A percentile compares a stretch with the other conserved stretches of the same genome.
These are phyloP conservation scores for Haplographium delicatum DNA, from an alignment of 495 filamentous ascomycete species.

Conservation along the genomic window DNA sequence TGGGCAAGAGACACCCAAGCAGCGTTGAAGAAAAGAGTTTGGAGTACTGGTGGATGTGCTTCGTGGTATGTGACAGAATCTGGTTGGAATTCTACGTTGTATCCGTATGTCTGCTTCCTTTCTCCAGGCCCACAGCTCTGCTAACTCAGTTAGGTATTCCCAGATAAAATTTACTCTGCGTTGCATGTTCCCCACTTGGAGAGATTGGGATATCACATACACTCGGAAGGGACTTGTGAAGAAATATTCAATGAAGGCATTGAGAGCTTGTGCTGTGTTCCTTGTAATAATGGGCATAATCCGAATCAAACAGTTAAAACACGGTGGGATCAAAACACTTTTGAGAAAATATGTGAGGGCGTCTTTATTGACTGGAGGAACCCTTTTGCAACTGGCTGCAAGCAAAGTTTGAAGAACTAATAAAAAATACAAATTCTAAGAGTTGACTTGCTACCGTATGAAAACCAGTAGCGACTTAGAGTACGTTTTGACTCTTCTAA, in stretches of 20 bases:
- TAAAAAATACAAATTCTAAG: background rate
- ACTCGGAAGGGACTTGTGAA: constrained; percentile 40
- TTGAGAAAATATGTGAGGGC: background rate
- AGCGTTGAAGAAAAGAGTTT: constrained; percentile 48
- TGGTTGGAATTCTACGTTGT: constrained; percentile 56
- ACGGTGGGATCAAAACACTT: background rate
- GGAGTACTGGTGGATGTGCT: constrained; percentile 44
- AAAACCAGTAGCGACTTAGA: too few relatives aligned
- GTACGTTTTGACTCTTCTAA: too few relatives aligned
- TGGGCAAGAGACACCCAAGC: constrained; percentile 51
- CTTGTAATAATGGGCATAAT: background rate
- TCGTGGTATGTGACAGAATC: constrained; percentile 53
- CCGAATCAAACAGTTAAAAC: background rate
- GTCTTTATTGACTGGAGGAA: constrained; percentile 6
- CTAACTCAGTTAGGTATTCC: constrained; percentile 37
- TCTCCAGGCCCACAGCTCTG: too few relatives aligned
- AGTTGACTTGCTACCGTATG: background rate
- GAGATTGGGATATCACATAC: constrained; percentile 48
- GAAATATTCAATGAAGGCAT: constrained; percentile 6
- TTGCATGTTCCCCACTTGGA: constrained; percentile 53
- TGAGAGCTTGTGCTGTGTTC: background rate
- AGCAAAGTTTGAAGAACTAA: background rate
- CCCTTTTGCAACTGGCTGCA: constrained; percentile 2
- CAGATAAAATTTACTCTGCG: constrained; percentile 44
- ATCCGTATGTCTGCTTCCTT: constrained; percentile 55